Conservation (phyloP, 1,284 basidiomycete genomes). For the Cronartium ribicola region DNA sequence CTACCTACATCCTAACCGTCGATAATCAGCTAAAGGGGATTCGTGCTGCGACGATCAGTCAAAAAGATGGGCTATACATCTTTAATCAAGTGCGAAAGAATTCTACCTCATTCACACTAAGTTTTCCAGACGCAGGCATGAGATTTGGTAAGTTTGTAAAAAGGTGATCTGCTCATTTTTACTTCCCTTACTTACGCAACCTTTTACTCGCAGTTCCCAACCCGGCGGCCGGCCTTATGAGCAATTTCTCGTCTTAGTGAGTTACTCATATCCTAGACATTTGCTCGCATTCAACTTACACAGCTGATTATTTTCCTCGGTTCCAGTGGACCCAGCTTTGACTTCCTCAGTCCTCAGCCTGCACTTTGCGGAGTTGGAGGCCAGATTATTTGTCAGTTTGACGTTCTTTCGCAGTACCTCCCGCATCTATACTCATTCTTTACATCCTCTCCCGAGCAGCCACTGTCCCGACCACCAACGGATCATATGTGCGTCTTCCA, state of each 20-base stretch:
- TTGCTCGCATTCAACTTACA: not conserved
- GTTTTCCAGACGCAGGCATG: slow-evolving; percentile 5
- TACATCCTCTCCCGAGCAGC: slow-evolving; percentile 10
- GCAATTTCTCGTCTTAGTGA: not conserved
- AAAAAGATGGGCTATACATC: slow-evolving; percentile 10
- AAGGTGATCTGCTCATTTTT: slow-evolving; percentile 7
- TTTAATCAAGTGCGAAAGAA: slow-evolving; percentile 27
- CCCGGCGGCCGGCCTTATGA: not conserved
- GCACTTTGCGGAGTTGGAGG: slow-evolving; percentile 20
- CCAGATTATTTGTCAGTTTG: slow-evolving; percentile 29
- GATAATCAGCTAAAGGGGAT: slow-evolving; percentile 5
- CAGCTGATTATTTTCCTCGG: not conserved
- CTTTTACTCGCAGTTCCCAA: not conserved
- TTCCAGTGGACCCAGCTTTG: slow-evolving; percentile 36
- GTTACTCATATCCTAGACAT: not conserved
- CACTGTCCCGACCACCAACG: slow-evolving; percentile 21
- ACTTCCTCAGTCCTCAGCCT: slow-evolving; percentile 30
- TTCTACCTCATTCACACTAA: slow-evolving; percentile 7
- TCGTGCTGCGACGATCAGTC: slow-evolving; percentile 16
- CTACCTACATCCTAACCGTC: slow-evolving; percentile 12
- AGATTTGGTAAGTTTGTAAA: slow-evolving; percentile 5
- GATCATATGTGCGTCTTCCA: slow-evolving; percentile 25
- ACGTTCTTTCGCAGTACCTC: not conserved
- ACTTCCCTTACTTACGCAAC: not conserved
- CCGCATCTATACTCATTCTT: not conserved